A percentile compares a stretch with the other conserved stretches of the same genome.
These are phyloP conservation scores for Aureobasidium leucospermi DNA, from an alignment of 2,329 filamentous ascomycete species.

Conservation along the genomic window DNA sequence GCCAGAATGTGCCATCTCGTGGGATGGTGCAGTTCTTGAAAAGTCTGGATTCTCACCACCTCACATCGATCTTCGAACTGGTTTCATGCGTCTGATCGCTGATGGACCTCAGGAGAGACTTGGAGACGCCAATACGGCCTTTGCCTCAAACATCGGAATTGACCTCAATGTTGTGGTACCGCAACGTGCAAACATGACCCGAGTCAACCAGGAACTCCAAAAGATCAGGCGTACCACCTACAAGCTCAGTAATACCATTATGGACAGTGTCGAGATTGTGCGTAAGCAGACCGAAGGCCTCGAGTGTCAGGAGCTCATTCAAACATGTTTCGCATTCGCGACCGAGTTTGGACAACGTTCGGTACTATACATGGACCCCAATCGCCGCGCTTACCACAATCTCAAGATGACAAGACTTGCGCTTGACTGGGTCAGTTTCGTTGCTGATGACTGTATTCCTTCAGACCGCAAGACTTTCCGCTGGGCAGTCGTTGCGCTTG, in stretches of 20 bases:
- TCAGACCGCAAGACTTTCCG: conserved; percentile 93
- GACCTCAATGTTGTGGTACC: conserved; percentile 86
- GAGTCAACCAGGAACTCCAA: conserved; percentile 83
- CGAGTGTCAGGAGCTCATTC: conserved; percentile 90
- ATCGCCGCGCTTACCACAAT: conserved; percentile 93
- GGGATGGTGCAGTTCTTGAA: conserved; percentile 68
- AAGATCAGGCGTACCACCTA: conserved; percentile 95
- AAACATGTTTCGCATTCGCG: conserved; percentile 97
- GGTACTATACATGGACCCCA: conserved; percentile 90
- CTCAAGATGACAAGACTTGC: conserved; percentile 88
- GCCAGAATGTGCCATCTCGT: conserved; percentile 69
- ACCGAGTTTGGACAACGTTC: conserved; percentile 97
- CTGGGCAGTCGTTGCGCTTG: conserved; percentile 90
- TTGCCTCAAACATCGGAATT: conserved; percentile 74
- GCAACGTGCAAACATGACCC: conserved; percentile 83
- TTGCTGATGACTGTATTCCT: conserved; percentile 92
- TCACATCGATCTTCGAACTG: conserved; percentile 75
- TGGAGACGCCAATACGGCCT: conserved; percentile 67
- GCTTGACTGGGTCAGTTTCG: conserved; percentile 95
- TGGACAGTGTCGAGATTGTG: conserved; percentile 96
- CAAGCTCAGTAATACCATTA: conserved; percentile 94
- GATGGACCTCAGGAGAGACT: conserved; percentile 76
- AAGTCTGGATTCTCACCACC: conserved; percentile 66
- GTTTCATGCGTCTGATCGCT: conserved; percentile 80
- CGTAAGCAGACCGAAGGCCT: conserved; percentile 74